These are phyloP conservation scores for Aristolochia contorta DNA, from an alignment of 164 flowering plant genomes.

Conservation along the genomic window DNA sequence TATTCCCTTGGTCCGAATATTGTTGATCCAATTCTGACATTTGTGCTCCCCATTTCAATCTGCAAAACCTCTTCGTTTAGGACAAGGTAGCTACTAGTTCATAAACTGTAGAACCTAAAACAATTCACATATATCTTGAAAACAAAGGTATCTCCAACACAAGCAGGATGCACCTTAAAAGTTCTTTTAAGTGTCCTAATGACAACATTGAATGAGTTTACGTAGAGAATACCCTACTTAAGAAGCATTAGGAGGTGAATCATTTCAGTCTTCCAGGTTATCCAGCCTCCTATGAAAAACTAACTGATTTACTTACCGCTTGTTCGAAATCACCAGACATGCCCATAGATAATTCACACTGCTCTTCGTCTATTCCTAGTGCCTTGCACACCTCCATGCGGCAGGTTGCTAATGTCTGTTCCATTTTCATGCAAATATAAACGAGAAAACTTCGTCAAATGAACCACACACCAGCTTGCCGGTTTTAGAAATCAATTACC, in stretches of 20 bases:
- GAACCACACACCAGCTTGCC: background rate
- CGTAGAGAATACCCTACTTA: no score
- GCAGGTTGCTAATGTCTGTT: slow-evolving; percentile 61
- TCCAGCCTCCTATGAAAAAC: background rate
- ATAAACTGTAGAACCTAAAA: no score
- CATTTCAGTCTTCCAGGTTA: no score
- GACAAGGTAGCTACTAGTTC: background rate
- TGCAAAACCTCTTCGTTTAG: slow-evolving; percentile 6
- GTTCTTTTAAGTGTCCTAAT: no score
- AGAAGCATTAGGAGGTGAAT: no score
- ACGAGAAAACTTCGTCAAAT: background rate
- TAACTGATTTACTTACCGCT: slow-evolving; percentile 47
- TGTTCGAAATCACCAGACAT: slow-evolving; percentile 96
- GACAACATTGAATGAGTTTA: no score
- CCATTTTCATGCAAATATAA: background rate
- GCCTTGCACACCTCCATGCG: slow-evolving; percentile 74
- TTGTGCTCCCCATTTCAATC: slow-evolving; percentile 19
- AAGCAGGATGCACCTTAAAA: no score
- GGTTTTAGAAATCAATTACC: slow-evolving; percentile 24
- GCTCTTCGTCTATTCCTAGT: slow-evolving; percentile 61
- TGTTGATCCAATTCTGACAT: slow-evolving; percentile 15
- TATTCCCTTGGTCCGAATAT: slow-evolving; percentile 19
- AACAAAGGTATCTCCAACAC: no score
- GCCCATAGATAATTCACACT: slow-evolving; percentile 95
- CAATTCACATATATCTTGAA: no score